Base-by-base conservation (phyloP, 129 eudicot genomes). In the sunflower (Helianthus annuus) region DNA sequence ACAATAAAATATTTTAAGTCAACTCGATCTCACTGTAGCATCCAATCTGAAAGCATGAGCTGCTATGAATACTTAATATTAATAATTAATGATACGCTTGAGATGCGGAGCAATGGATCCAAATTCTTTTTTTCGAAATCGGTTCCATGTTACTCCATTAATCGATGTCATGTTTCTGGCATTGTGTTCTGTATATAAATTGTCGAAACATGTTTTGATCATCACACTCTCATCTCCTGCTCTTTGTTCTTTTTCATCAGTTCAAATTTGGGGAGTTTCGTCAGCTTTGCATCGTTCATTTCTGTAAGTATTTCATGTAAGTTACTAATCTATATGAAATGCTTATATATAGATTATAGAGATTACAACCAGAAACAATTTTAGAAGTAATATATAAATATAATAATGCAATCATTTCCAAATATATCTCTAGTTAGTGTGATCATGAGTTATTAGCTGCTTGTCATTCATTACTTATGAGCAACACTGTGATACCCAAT, bases 21-120 rank as follows among this genome's bases (percentile, higher is more conserved):
- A 84, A 77, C 16, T 67, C 64, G 72, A 84, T 72, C 75, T 70
- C 72, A 76, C 68, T 63, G 15, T 71, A 59, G 67, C 36, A 44
- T 11, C 57, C 19, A 72, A 7, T 60, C 34, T 61, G 48, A 73
- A 48, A 73, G 32, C 51, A 73, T 29, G 60, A 15, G 19, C 36
- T 29, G 44, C 11, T 48, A 22, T 13, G 29, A 66, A 44, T 69
- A n/a, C 66, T 55, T 19, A 53, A 36, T 7, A 1, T 17, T 13
- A 54, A 48, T 58, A 57, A 58, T 70, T 76, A 55, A 44, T 62
- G 59, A 42, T 51, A 68, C 34, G 82, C 93, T 76, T 82, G 78
- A 84, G 79, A 77, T 87, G 58, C 89, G 89, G 83, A 69, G 80
- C 74, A 73, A 76, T 66, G 66, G 86, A 87, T 83, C 78, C 73